Conservation (phyloP, 306 rosid genomes). For the Cicer pinnatifidum region DNA sequence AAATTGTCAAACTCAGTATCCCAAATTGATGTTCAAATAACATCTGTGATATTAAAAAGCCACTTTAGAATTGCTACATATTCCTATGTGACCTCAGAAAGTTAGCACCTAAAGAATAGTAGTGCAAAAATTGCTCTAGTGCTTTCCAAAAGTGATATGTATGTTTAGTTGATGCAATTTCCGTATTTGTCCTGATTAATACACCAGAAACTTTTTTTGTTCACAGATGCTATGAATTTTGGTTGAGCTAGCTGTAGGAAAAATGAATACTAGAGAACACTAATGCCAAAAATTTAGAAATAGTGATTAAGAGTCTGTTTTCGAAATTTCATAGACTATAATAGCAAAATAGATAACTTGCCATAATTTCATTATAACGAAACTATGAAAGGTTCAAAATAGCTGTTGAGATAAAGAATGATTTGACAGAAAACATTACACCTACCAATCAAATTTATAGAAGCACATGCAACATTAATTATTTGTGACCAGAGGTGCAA, state of each 20-base stretch:
- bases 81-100: constrained; percentile 15
- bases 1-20: no score
- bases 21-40: no score
- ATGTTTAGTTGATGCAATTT: constrained; percentile 2
- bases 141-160: neutral
- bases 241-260: neutral
- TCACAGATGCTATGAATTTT: neutral
- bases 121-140: neutral
- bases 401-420: no score
- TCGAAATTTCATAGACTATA: neutral
- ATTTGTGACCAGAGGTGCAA: no score
- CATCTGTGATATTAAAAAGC: no score
- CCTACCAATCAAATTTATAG: no score
- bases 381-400: no score
- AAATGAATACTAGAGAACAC: constrained; percentile 2
- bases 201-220: neutral
- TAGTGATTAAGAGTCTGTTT: neutral
- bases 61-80: neutral
- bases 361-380: no score
- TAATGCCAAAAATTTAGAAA: neutral
- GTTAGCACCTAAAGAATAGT: constrained; percentile 5
- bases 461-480: no score
- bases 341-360: no score
- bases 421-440: no score
- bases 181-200: neutral